These are phyloP conservation scores for Boletus fagicola DNA, from an alignment of 768 basidiomycete genomes.

Conservation along the genomic window DNA sequence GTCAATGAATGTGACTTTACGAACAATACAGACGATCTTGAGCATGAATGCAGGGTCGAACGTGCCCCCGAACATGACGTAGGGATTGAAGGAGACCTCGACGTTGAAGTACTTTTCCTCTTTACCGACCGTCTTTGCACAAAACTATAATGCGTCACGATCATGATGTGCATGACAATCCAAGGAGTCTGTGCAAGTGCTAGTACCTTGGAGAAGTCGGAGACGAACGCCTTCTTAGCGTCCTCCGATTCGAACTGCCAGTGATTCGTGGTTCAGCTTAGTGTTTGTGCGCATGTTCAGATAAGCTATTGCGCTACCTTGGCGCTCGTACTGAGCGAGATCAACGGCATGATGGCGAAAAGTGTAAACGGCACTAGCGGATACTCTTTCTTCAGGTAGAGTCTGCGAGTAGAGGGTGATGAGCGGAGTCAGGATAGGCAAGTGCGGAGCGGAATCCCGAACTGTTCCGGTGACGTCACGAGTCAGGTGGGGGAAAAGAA, in stretches of 20 bases:
- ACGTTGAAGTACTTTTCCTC: slow-evolving; percentile 55
- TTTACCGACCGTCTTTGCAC: slow-evolving; percentile 52
- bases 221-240: slow-evolving; percentile 36
- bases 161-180: background rate
- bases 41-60: slow-evolving; percentile 67
- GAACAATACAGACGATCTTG: slow-evolving; percentile 44
- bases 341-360: slow-evolving; percentile 33
- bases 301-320: slow-evolving; percentile 20
- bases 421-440: background rate
- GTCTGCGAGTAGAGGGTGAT: too few species aligned
- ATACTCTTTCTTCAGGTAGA: background rate
- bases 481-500: too few species aligned
- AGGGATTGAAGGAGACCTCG: slow-evolving; percentile 55
- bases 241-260: slow-evolving; percentile 23
- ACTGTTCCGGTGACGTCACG: background rate
- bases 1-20: background rate
- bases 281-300: background rate
- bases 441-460: background rate
- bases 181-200: background rate
- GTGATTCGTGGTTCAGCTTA: background rate
- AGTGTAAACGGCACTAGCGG: background rate
- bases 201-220: slow-evolving; percentile 58
- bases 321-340: slow-evolving; percentile 41
- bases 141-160: slow-evolving; percentile 38
- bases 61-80: slow-evolving; percentile 57